A percentile compares a stretch with the other conserved stretches of the same genome.
Evolutionary conservation across 805 yeast genomes (phyloP).

Genomic region (Candida dajiaensis): DNA sequence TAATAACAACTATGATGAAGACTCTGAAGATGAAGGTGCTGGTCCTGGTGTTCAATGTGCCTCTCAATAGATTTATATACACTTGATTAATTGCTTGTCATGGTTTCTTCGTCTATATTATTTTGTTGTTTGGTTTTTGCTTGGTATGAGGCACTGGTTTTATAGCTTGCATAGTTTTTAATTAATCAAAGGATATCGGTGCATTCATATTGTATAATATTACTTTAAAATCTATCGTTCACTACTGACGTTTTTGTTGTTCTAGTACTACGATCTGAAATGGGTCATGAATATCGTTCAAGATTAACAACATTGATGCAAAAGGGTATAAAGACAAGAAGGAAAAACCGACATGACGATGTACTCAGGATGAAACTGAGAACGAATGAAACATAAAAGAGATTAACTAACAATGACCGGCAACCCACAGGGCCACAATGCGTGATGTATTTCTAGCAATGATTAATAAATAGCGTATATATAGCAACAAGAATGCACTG

Average conservation of each 20-base stretch:
- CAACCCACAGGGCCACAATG: no score
- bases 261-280: no score
- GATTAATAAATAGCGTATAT: no score
- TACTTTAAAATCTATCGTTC: no score
- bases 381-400: no score
- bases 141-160: not conserved
- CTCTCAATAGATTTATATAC: conserved; percentile 52
- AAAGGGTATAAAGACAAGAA: no score
- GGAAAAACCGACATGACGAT: no score
- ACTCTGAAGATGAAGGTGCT: conserved; percentile 52
- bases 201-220: not conserved
- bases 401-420: no score
- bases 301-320: no score
- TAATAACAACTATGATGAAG: conserved; percentile 45
- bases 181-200: not conserved
- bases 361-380: no score
- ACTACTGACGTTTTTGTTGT: no score
- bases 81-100: not conserved
- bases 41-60: conserved; percentile 89
- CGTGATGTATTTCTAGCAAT: not conserved
- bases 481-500: not conserved
- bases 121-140: not conserved
- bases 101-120: not conserved
- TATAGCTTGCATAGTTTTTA: not conserved
- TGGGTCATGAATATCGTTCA: no score